Conservation (phyloP, 176 grass and related monocot species). For the Hsuehochloa calcarea region DNA sequence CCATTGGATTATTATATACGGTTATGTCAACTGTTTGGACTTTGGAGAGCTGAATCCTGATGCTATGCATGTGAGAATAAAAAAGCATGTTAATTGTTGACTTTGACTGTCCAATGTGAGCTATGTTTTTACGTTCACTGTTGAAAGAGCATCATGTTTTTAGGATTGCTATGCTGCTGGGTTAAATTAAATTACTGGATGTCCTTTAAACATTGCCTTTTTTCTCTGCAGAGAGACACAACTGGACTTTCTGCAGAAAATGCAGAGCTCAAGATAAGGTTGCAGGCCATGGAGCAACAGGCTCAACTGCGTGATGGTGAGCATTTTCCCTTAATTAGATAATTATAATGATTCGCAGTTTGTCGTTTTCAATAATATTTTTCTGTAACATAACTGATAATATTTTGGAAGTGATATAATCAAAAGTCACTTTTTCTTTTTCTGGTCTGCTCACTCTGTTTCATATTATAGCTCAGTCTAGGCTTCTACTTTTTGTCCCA, state of each 20-base stretch:
- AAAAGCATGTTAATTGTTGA: constrained; percentile 4
- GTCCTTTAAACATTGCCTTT: constrained; percentile 28
- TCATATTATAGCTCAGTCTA: constrained; percentile 2
- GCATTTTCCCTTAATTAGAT: constrained; percentile 30
- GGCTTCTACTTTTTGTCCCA: neutral
- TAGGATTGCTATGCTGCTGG: constrained; percentile 8
- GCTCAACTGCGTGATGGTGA: constrained; percentile 91
- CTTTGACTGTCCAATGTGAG: constrained; percentile 18
- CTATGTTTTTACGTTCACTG: constrained; percentile 15
- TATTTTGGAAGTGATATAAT: constrained; percentile 7
- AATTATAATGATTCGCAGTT: constrained; percentile 12
- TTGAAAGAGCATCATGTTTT: constrained; percentile 13
- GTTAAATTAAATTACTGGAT: constrained; percentile 21
- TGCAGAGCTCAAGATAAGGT: constrained; percentile 93
- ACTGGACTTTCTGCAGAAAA: constrained; percentile 94
- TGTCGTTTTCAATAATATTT: neutral
- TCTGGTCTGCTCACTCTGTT: neutral
- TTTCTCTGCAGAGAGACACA: constrained; percentile 81
- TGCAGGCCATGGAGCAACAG: constrained; percentile 98
- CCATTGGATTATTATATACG: constrained; percentile 24
- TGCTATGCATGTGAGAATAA: constrained; percentile 21
- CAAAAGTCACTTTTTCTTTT: neutral
- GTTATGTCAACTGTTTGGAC: constrained; percentile 15
- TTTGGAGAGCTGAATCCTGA: constrained; percentile 30
- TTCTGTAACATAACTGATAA: constrained; percentile 6